phyloP scores from a whole-genome alignment of 2,329 filamentous ascomycete species.

The Monosporascus ibericus region DNA sequence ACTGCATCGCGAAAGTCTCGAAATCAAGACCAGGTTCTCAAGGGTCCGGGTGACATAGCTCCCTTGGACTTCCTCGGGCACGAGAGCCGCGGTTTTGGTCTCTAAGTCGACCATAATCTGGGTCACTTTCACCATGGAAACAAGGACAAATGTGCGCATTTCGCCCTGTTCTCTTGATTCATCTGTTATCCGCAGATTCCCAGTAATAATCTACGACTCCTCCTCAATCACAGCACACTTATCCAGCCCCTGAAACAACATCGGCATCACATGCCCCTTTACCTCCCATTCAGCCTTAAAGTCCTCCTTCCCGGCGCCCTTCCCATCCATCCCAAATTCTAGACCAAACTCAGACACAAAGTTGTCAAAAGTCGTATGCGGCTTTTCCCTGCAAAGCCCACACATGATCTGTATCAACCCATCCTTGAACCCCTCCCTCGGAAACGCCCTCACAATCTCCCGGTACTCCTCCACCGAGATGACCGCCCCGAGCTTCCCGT shows the following conservation, averaged over 20 bases:
- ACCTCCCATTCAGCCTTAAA: constrained; percentile 4
- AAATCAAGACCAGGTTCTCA: not conserved
- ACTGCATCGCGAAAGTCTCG: not conserved
- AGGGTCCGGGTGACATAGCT: not conserved
- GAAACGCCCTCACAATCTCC: constrained; percentile 12
- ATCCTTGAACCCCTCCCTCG: constrained; percentile 8
- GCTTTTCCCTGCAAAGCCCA: constrained; percentile 14
- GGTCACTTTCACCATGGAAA: not conserved
- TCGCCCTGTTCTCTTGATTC: no score
- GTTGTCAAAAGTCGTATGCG: constrained; percentile 15
- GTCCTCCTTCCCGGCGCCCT: constrained; percentile 10
- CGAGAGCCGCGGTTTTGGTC: no score
- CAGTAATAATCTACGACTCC: no score
- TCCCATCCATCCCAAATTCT: constrained; percentile 12
- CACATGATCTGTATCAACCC: constrained; percentile 9
- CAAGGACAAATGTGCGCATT: not conserved
- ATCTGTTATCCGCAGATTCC: no score
- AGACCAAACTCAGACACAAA: constrained; percentile 11
- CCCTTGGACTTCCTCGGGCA: not conserved
- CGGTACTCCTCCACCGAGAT: constrained; percentile 14
- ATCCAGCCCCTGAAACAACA: no score
- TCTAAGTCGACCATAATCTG: no score
- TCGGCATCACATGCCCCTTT: no score
- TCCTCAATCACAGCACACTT: no score
- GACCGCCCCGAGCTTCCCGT: constrained; percentile 2